A percentile compares a stretch with the other conserved stretches of the same genome.
These are phyloP conservation scores for Esteya vermicola DNA, from an alignment of 2,329 filamentous ascomycete species.

Conservation along the genomic window DNA sequence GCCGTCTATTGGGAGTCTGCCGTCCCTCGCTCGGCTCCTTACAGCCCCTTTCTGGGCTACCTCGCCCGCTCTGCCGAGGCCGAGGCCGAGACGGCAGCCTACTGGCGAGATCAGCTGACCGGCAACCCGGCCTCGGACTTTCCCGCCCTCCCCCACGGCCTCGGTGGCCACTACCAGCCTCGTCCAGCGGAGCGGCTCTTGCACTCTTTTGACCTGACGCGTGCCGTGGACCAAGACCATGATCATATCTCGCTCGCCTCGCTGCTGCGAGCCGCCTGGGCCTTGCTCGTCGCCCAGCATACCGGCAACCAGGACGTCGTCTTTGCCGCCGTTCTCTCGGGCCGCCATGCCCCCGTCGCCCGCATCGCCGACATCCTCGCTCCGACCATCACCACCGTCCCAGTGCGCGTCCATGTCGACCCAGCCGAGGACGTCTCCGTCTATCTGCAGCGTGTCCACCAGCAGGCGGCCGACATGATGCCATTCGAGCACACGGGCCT, in stretches of 20 bases:
- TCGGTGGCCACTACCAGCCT: no score
- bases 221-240: no score
- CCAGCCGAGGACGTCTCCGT: slow-evolving; percentile 23
- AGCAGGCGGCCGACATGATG: slow-evolving; percentile 21
- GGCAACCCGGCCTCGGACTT: background rate
- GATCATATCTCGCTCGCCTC: no score
- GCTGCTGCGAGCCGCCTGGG: slow-evolving; percentile 45
- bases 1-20: no score
- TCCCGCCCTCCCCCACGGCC: background rate
- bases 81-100: background rate
- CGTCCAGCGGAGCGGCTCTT: background rate
- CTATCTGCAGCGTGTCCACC: slow-evolving; percentile 20
- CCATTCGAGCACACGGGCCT: slow-evolving; percentile 51
- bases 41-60: background rate
- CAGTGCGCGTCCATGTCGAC: slow-evolving; percentile 34
- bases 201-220: slow-evolving; percentile 18
- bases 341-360: slow-evolving; percentile 26
- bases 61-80: background rate
- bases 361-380: slow-evolving; percentile 44
- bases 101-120: background rate
- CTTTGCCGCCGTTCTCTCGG: slow-evolving; percentile 39
- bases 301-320: slow-evolving; percentile 35
- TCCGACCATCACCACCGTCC: slow-evolving; percentile 36
- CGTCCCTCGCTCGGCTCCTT: background rate
- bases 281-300: slow-evolving; percentile 36